Evolutionary conservation across 108 stramenopile genomes (phyloP).

Genomic region (Fragilariopsis cylindrus): DNA sequence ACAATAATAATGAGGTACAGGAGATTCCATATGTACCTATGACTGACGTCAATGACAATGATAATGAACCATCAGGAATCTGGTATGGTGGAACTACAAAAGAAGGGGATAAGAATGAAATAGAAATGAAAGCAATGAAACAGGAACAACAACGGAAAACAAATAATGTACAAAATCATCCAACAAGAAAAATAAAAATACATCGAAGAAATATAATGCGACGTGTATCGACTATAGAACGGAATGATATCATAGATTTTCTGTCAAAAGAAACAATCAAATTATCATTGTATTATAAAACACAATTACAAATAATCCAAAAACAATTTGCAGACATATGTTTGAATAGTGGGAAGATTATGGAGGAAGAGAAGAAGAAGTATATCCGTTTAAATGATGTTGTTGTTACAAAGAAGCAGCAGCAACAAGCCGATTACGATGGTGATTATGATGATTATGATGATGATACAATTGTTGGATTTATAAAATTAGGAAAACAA

Average conservation of each 20-base stretch:
- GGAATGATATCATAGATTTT: slow-evolving; percentile 41
- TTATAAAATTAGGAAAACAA: slow-evolving; percentile 33
- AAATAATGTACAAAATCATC: slow-evolving; percentile 6
- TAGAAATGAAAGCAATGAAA: not conserved
- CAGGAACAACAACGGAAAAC: not conserved
- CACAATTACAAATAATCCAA: slow-evolving; percentile 42
- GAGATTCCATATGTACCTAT: slow-evolving; percentile 3
- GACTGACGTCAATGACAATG: slow-evolving; percentile 1
- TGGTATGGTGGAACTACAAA: not conserved
- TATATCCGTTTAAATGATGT: not conserved
- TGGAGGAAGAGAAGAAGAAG: not conserved
- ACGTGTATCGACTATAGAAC: slow-evolving; percentile 37
- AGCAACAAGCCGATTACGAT: slow-evolving; percentile 5
- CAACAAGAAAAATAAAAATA: not conserved
- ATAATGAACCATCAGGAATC: not conserved
- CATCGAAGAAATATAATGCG: slow-evolving; percentile 35
- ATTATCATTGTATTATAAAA: slow-evolving; percentile 36
- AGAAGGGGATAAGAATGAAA: too few species aligned
- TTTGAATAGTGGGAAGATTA: too few species aligned
- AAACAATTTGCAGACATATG: not conserved
- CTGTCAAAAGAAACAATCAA: slow-evolving; percentile 40
- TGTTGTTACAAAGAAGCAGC: not conserved
- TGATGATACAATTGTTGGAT: not conserved
- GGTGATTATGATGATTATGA: not conserved
- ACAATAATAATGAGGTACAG: not conserved